phyloP scores from a whole-genome alignment of 768 basidiomycete species.

The Podaxis mareebaensis region DNA sequence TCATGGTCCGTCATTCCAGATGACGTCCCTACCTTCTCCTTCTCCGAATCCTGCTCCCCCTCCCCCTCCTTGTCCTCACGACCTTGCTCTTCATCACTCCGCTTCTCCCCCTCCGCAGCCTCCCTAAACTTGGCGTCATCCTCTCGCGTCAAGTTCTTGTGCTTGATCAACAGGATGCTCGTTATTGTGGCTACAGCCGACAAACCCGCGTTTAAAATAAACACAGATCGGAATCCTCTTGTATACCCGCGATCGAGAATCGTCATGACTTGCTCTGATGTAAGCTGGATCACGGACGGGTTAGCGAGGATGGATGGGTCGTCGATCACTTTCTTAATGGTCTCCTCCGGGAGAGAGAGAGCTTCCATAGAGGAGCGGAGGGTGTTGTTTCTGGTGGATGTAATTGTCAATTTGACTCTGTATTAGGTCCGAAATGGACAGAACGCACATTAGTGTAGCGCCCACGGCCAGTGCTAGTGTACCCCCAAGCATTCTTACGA shows the following conservation, averaged over 20 bases:
- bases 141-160: constrained; percentile 55
- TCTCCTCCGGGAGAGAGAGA: constrained; percentile 35
- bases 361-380: constrained; percentile 40
- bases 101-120: constrained; percentile 35
- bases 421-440: not conserved
- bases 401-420: not conserved
- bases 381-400: constrained; percentile 44
- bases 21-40: not conserved
- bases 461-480: constrained; percentile 66
- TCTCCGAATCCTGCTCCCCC: not conserved
- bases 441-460: constrained; percentile 52
- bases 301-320: constrained; percentile 41
- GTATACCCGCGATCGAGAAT: constrained; percentile 49
- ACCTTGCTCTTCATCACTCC: not conserved
- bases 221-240: not conserved
- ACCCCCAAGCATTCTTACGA: constrained; percentile 69
- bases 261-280: constrained; percentile 33
- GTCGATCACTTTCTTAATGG: constrained; percentile 47
- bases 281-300: constrained; percentile 36
- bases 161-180: constrained; percentile 60
- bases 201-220: constrained; percentile 28
- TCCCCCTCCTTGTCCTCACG: not conserved
- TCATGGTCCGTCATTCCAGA: not conserved
- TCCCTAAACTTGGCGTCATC: constrained; percentile 56
- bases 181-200: constrained; percentile 55